Conservation (phyloP, 495 filamentous ascomycete genomes). For the Hypoxylon perforatum region DNA sequence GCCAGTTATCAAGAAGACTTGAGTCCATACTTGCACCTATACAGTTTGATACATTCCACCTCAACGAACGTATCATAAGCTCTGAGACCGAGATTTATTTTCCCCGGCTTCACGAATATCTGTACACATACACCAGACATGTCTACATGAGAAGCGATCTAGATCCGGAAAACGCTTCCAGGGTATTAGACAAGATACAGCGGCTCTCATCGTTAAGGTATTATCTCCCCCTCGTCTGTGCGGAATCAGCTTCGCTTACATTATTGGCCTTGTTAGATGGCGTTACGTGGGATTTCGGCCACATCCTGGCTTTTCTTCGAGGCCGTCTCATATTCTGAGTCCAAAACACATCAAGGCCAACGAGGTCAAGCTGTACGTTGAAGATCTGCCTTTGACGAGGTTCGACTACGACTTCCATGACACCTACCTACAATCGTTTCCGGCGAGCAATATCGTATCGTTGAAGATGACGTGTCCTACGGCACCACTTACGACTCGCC, state of each 20-base stretch:
- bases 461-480: conserved; percentile 40
- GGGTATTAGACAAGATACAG: conserved; percentile 31
- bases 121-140: conserved; percentile 42
- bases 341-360: conserved; percentile 7
- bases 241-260: conserved; percentile 1
- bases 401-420: conserved; percentile 19
- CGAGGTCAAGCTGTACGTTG: conserved; percentile 40
- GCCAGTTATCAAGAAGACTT: conserved; percentile 39
- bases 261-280: conserved; percentile 26
- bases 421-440: conserved; percentile 36
- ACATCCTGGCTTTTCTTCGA: conserved; percentile 22
- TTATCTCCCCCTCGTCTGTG: neutral
- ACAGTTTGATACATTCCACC: conserved; percentile 35
- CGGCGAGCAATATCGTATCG: conserved; percentile 36
- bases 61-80: conserved; percentile 38
- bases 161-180: conserved; percentile 28
- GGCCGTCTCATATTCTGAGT: conserved; percentile 37
- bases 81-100: conserved; percentile 23
- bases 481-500: conserved; percentile 36
- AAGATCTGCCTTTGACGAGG: conserved; percentile 38
- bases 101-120: conserved; percentile 23
- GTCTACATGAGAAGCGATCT: conserved; percentile 37
- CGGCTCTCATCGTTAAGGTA: conserved; percentile 44
- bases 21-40: conserved; percentile 43
- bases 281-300: conserved; percentile 29